These are phyloP conservation scores for Cryptosporidium xiaoi DNA, from an alignment of 169 alveolate species.

Conservation along the genomic window DNA sequence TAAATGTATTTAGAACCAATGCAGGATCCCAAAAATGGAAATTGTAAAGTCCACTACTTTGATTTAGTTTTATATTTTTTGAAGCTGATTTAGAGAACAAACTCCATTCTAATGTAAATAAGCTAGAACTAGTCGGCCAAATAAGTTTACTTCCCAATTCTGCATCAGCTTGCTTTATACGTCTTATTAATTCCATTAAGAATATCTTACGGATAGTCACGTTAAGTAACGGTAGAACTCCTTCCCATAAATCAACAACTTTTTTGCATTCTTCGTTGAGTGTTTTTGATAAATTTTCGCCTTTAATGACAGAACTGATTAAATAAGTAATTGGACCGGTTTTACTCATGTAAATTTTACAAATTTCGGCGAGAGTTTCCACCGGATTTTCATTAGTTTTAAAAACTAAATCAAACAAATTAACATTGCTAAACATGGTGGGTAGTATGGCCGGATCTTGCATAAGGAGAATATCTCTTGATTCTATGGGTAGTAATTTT, in stretches of 20 bases:
- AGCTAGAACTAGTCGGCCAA: constrained; percentile 54
- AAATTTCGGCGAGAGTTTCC: not conserved
- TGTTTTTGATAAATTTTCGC: not conserved
- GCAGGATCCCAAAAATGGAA: constrained; percentile 73
- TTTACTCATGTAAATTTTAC: not conserved
- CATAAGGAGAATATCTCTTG: not conserved
- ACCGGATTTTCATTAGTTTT: not conserved
- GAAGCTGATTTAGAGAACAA: not conserved
- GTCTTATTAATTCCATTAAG: constrained; percentile 54
- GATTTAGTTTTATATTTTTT: not conserved
- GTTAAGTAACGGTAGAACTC: constrained; percentile 26
- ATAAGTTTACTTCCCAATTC: constrained; percentile 21
- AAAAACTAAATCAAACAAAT: not conserved
- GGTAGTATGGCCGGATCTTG: constrained; percentile 59
- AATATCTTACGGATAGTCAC: constrained; percentile 19
- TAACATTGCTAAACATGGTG: not conserved
- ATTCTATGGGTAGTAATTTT: not conserved
- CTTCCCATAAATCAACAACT: constrained; percentile 33
- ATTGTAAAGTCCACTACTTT: constrained; percentile 33
- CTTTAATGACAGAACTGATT: not conserved
- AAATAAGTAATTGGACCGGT: constrained; percentile 9
- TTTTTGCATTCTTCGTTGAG: constrained; percentile 13
- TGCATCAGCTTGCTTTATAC: constrained; percentile 58
- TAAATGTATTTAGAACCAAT: constrained; percentile 20
- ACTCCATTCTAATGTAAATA: constrained; percentile 42